phyloP scores from a whole-genome alignment of 768 basidiomycete species.

The Pleurotus salmoneostramineus region DNA sequence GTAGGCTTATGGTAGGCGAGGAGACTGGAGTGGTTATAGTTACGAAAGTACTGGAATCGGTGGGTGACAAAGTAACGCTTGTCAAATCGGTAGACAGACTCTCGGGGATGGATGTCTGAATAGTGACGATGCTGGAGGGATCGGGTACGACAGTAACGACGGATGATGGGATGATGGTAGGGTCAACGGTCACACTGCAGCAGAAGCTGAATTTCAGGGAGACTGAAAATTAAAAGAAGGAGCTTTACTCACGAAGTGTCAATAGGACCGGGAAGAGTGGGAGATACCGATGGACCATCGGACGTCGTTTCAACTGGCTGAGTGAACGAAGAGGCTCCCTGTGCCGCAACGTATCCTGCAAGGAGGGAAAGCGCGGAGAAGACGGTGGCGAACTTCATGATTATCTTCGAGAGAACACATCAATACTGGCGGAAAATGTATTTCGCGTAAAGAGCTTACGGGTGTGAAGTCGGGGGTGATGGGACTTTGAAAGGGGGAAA shows the following conservation, averaged over 20 bases:
- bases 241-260: background rate
- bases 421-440: background rate
- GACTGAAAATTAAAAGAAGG: background rate
- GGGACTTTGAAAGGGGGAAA: background rate
- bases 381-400: background rate
- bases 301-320: background rate
- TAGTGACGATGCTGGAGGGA: background rate
- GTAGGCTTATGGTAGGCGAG: background rate
- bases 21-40: background rate
- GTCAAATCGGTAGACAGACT: background rate
- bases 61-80: background rate
- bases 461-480: background rate
- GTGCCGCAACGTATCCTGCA: background rate
- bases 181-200: background rate
- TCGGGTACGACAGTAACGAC: background rate
- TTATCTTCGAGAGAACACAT: background rate
- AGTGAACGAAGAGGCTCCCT: conserved; percentile 2
- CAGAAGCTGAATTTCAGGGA: background rate
- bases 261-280: background rate
- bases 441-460: background rate
- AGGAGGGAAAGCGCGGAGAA: background rate
- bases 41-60: background rate
- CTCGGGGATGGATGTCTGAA: background rate
- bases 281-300: background rate
- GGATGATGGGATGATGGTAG: background rate